phyloP scores from a whole-genome alignment of 2,329 filamentous ascomycete species.

The Penicillium hordei region DNA sequence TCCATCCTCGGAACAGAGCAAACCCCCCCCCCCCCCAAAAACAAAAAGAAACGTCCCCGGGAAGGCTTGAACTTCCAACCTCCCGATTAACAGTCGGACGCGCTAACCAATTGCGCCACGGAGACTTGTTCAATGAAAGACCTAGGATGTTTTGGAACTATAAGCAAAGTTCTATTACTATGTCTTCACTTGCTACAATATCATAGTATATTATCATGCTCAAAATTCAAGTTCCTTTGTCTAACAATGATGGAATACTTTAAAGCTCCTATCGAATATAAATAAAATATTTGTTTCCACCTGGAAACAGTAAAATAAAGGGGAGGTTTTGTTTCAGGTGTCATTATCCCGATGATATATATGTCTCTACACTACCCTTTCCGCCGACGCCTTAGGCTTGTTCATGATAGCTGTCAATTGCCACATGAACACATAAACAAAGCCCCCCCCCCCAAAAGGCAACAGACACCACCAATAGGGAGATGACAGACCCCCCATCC shows the following conservation, averaged over 20 bases:
- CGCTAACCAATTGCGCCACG: constrained; percentile 37
- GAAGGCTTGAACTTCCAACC: constrained; percentile 45
- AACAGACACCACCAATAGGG: not conserved
- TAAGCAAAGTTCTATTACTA: too few species aligned
- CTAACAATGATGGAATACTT: not conserved
- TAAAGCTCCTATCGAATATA: not conserved
- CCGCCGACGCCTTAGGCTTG: fast-evolving
- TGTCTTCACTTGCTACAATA: too few species aligned
- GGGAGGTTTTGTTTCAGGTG: too few species aligned
- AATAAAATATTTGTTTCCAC: too few species aligned
- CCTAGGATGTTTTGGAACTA: fast-evolving
- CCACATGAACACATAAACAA: too few species aligned
- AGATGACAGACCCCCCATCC: fast-evolving
- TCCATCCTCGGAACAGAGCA: not conserved
- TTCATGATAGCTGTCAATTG: too few species aligned
- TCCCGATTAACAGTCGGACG: constrained; percentile 38
- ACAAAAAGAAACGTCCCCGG: constrained; percentile 32
- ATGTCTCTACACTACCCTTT: not conserved
- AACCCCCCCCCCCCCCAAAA: too few species aligned
- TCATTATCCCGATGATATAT: not conserved
- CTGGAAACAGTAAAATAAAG: too few species aligned
- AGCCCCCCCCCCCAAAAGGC: fast-evolving
- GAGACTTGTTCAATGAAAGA: constrained; percentile 17
- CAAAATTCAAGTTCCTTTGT: not conserved
- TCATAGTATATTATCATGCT: not conserved